These are phyloP conservation scores for Chaetomiaceae sp. DNA, from an alignment of 2,329 filamentous ascomycete genomes.

Conservation along the genomic window DNA sequence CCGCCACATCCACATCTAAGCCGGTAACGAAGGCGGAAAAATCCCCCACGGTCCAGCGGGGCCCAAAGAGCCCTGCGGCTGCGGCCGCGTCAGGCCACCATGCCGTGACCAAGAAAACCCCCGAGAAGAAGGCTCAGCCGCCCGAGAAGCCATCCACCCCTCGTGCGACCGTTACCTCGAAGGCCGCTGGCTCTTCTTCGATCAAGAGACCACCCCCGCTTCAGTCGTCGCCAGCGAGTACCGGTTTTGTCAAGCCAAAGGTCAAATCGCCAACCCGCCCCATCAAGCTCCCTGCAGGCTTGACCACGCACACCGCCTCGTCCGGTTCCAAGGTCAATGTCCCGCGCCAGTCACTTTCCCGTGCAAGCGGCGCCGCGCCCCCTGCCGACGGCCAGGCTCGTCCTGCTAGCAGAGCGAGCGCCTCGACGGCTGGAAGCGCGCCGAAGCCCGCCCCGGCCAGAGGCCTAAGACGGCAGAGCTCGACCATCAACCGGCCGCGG, in stretches of 20 bases:
- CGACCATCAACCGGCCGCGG: conserved; percentile 40
- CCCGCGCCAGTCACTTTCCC: conserved; percentile 38
- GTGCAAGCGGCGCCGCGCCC: conserved; percentile 36
- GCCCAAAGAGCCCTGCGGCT: conserved; percentile 35
- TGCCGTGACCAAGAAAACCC: conserved; percentile 27
- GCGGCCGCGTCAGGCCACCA: conserved; percentile 28
- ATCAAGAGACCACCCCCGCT: conserved; percentile 42
- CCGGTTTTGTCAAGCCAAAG: conserved; percentile 53
- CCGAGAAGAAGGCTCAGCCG: conserved; percentile 34
- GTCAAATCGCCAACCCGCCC: conserved; percentile 66
- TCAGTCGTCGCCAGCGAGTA: conserved; percentile 38
- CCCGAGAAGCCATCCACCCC: conserved; percentile 32
- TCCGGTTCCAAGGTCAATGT: conserved; percentile 56
- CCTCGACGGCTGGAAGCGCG: conserved; percentile 27
- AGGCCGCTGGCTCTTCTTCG: conserved; percentile 31
- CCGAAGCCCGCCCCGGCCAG: conserved; percentile 28
- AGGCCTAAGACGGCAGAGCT: conserved; percentile 41
- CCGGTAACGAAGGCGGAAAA: conserved; percentile 32
- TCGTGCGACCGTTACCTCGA: conserved; percentile 27
- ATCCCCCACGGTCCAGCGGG: conserved; percentile 36
- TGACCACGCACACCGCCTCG: conserved; percentile 65
- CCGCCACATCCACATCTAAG: conserved; percentile 27
- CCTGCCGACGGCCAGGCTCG: conserved; percentile 35
- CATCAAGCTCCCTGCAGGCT: conserved; percentile 59
- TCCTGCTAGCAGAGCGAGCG: conserved; percentile 43